phyloP scores from a whole-genome alignment of 108 stramenopile genomes.

The Craspedostauros australis region DNA sequence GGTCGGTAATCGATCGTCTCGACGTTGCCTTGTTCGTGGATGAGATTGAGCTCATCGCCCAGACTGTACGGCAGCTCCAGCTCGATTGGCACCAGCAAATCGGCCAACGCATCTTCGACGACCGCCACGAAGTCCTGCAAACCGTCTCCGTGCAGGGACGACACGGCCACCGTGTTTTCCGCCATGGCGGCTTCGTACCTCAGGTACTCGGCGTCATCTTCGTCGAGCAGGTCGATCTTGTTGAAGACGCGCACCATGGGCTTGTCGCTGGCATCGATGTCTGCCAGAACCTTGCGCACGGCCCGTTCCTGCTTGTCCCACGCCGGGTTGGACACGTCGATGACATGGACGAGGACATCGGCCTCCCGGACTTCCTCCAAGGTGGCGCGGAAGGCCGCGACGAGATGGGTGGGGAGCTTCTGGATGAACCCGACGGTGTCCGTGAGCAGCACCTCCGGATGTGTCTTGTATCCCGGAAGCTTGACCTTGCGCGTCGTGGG shows the following conservation, averaged over 20 bases:
- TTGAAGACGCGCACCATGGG: slow-evolving; percentile 74
- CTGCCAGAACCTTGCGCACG: slow-evolving; percentile 56
- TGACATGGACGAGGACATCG: slow-evolving; percentile 88
- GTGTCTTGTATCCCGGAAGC: slow-evolving; percentile 85
- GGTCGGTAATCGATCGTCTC: slow-evolving; percentile 75
- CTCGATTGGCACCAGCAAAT: slow-evolving; percentile 66
- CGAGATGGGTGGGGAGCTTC: slow-evolving; percentile 92
- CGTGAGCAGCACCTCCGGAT: slow-evolving; percentile 91
- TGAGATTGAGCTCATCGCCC: slow-evolving; percentile 70
- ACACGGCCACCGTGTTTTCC: slow-evolving; percentile 63
- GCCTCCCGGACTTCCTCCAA: slow-evolving; percentile 92
- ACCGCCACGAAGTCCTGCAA: slow-evolving; percentile 71
- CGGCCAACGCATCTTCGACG: slow-evolving; percentile 63
- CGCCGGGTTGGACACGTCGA: slow-evolving; percentile 80
- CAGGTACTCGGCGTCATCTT: slow-evolving; percentile 58
- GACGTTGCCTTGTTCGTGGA: slow-evolving; percentile 79
- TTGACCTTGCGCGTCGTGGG: slow-evolving; percentile 95
- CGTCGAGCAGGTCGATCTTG: slow-evolving; percentile 70
- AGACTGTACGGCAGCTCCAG: slow-evolving; percentile 66
- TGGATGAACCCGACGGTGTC: slow-evolving; percentile 98
- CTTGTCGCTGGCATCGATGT: slow-evolving; percentile 71
- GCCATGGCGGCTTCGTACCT: slow-evolving; percentile 55
- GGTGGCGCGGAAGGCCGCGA: slow-evolving; percentile 95
- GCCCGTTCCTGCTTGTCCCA: slow-evolving; percentile 85
- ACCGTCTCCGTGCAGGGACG: slow-evolving; percentile 65